Evolutionary conservation across 1,284 basidiomycete species (phyloP).

Genomic region (Golubevia sp.): DNA sequence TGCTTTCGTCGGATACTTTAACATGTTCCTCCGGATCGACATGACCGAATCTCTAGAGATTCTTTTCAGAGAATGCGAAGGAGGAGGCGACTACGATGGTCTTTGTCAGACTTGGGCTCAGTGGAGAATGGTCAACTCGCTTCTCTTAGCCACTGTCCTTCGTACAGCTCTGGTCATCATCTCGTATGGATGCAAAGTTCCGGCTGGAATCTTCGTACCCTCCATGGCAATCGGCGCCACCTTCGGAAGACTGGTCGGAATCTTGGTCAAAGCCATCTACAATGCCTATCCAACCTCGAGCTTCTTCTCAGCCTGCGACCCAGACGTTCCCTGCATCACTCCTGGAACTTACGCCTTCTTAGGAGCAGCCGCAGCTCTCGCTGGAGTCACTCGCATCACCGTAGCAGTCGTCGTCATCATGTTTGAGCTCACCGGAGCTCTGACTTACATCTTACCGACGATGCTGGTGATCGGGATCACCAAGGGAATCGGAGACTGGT

Average conservation of each 20-base stretch:
- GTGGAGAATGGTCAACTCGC: constrained; percentile 91
- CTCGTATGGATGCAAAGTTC: constrained; percentile 95
- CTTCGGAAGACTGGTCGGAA: constrained; percentile 93
- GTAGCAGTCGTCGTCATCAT: constrained; percentile 99
- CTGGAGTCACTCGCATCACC: constrained; percentile 95
- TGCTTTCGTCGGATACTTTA: constrained; percentile 89
- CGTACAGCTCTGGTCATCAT: constrained; percentile 84
- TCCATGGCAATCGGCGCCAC: constrained; percentile 97
- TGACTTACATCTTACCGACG: constrained; percentile 96
- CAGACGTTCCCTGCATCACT: constrained; percentile 93
- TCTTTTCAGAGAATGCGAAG: constrained; percentile 93
- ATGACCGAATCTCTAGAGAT: constrained; percentile 99
- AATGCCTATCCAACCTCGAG: constrained; percentile 81
- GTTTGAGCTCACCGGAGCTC: constrained; percentile 98
- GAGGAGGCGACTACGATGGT: constrained; percentile 86
- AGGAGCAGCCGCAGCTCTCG: constrained; percentile 90
- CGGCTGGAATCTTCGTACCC: constrained; percentile 95
- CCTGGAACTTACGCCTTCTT: constrained; percentile 96
- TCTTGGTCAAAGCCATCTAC: constrained; percentile 89
- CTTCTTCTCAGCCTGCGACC: constrained; percentile 86
- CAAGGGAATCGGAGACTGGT: constrained; percentile 94
- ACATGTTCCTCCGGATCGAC: constrained; percentile 92
- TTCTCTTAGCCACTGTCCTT: constrained; percentile 87
- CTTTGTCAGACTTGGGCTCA: constrained; percentile 94
- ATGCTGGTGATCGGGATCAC: constrained; percentile 98